phyloP scores from a whole-genome alignment of 2,329 filamentous ascomycete genomes.

The Sporothrix schenckii region DNA sequence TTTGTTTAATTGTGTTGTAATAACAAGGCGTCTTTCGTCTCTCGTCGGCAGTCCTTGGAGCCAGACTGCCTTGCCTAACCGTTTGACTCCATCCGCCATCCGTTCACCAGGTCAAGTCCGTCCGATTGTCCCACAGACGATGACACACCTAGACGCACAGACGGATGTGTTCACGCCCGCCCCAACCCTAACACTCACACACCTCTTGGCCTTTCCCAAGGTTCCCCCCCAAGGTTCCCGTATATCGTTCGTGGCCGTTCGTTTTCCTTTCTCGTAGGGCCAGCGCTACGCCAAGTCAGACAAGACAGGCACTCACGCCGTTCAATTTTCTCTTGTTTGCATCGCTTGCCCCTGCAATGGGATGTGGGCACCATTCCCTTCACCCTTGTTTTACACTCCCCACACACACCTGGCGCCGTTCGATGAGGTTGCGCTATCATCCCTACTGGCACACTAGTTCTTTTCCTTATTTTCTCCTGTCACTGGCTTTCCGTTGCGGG shows the following conservation, averaged over 20 bases:
- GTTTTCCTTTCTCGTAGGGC: slow-evolving; percentile 23
- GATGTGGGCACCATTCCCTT: background rate
- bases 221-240: background rate
- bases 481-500: background rate
- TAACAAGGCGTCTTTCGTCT: slow-evolving; percentile 25
- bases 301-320: slow-evolving; percentile 9
- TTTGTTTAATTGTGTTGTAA: slow-evolving; percentile 2
- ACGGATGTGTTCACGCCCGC: background rate
- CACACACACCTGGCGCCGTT: slow-evolving; percentile 23
- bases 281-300: slow-evolving; percentile 2
- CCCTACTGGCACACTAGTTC: background rate
- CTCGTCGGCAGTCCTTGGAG: background rate
- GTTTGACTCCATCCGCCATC: slow-evolving; percentile 3
- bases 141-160: background rate
- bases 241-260: background rate
- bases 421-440: slow-evolving; percentile 20
- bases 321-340: slow-evolving; percentile 4
- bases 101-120: background rate
- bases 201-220: background rate
- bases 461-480: background rate
- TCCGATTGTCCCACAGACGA: background rate
- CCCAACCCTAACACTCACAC: no score
- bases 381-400: background rate
- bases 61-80: slow-evolving; percentile 25
- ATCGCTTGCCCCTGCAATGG: slow-evolving; percentile 28